Conservation (phyloP, 2,329 filamentous ascomycete genomes). For the Paracorniculantispora psalliotae region DNA sequence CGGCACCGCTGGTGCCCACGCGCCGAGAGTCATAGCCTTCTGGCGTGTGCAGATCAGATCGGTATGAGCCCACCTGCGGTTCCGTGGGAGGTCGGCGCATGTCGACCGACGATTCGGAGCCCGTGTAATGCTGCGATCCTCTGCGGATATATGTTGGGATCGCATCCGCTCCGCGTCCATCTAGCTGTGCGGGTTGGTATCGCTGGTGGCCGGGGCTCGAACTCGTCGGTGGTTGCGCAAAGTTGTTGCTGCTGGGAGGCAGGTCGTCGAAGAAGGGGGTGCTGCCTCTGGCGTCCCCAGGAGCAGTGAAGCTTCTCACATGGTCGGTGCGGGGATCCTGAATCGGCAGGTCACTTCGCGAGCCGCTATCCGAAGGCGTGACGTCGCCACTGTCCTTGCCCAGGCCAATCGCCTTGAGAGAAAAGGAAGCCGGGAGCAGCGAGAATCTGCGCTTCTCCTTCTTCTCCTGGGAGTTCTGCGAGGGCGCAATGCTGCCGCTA, state of each 20-base stretch:
- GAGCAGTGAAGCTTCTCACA: conserved; percentile 29
- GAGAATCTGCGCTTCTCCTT: conserved; percentile 63
- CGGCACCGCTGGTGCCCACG: conserved; percentile 26
- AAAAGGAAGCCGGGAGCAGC: conserved; percentile 60
- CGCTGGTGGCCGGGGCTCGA: conserved; percentile 37
- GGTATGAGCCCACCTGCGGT: conserved; percentile 38
- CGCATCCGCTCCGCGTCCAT: conserved; percentile 36
- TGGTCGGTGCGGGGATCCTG: conserved; percentile 37
- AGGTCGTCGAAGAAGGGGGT: conserved; percentile 36
- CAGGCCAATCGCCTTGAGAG: conserved; percentile 59
- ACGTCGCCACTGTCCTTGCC: conserved; percentile 48
- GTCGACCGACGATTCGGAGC: conserved; percentile 52
- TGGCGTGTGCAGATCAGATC: conserved; percentile 36
- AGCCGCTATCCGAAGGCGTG: conserved; percentile 41
- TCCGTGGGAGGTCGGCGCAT: conserved; percentile 37
- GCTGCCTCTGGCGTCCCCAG: conserved; percentile 31
- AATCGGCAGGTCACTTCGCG: conserved; percentile 49
- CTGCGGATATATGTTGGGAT: conserved; percentile 43
- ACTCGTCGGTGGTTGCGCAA: conserved; percentile 15
- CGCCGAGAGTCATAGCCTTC: conserved; percentile 39
- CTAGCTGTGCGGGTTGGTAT: conserved; percentile 35
- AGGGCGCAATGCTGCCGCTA: conserved; percentile 59
- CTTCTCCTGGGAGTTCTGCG: conserved; percentile 53
- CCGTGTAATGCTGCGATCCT: conserved; percentile 43
- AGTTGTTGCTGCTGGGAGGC: neutral